Percentiles rank a stretch among this genome's conserved stretches.
Conservation (phyloP, 2,329 filamentous ascomycete species). For the Talaromyces sp. region DNA sequence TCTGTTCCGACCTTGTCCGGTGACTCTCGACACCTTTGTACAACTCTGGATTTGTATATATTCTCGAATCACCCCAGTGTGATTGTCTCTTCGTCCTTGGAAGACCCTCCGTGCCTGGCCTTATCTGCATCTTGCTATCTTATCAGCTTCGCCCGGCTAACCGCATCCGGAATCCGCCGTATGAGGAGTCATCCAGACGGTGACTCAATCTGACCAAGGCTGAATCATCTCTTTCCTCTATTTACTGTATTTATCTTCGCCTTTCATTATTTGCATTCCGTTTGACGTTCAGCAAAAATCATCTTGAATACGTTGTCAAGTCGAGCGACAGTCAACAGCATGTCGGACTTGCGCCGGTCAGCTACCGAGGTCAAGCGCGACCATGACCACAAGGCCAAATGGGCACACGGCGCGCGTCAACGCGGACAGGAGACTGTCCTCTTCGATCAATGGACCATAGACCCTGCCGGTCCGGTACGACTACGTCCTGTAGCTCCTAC, state of each 20-base stretch:
- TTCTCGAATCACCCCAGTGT: background rate
- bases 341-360: slow-evolving; percentile 51
- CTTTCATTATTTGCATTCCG: background rate
- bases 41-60: background rate
- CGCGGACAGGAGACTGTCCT: background rate
- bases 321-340: background rate
- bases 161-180: slow-evolving; percentile 1
- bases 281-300: background rate
- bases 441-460: background rate
- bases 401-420: slow-evolving; percentile 34
- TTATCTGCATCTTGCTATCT: background rate
- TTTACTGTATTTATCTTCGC: background rate
- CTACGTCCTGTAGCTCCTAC: slow-evolving; percentile 3
- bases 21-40: background rate
- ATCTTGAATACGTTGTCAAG: background rate
- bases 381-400: slow-evolving; percentile 40
- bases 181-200: background rate
- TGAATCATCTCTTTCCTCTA: background rate
- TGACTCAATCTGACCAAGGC: slow-evolving; percentile 4
- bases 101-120: background rate
- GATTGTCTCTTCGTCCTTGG: background rate
- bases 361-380: slow-evolving; percentile 48
- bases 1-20: background rate
- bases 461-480: background rate
- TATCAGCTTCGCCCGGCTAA: slow-evolving; percentile 3